Base-by-base conservation (phyloP, 352 stramenopile species). In the Globisporangium barbulae region DNA sequence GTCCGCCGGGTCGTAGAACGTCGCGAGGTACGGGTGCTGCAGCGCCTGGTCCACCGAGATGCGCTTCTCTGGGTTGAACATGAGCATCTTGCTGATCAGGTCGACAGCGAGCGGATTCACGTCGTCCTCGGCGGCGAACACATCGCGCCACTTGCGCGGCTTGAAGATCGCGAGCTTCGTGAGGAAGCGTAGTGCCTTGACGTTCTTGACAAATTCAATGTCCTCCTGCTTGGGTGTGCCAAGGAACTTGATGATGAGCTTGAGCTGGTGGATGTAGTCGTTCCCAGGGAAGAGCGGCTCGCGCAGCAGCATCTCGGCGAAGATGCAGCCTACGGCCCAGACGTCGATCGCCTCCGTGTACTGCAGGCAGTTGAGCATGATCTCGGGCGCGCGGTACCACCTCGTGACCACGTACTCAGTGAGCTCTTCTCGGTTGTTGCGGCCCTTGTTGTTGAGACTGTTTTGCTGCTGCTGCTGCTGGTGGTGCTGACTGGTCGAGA, bases 311-410 rank as follows among this genome's bases (percentile, higher is more conserved):
- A 99, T 93, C 78, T 99, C 97, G 17, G 93, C 97, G 69, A 99
- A 98, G 64, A 99, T 99, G 70, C 97, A 99, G 19, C 97, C 97
- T 21, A 98, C 94, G 58, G 85, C 88, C 94, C 94, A 98, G 17
- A 98, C 71, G 68, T 98, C 94, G 61, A 98, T 93, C 22, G 91
- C 85, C 65, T 96, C 89, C 3, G 89, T 96, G 74, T 99, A 99
- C 39, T 98, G 78, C 45, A 98, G 83, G 65, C 90, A 98, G 25
- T 94, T 96, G 37, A 99, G 75, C 94, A 99, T 98, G 48, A 97
- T 93, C 28, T 55, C 49, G 15, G 49, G 49, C 17, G 49, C 49
- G 49, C 49, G 49, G 28, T 55, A 55, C 49, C 49, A 55, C 17
- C 49, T n/a, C 5, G 49, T 55, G 28, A 55, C 49, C 49, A 55